Evolutionary conservation across 176 grass and related monocot genomes (phyloP).

Genomic region (Miscanthus lutarioriparius): DNA sequence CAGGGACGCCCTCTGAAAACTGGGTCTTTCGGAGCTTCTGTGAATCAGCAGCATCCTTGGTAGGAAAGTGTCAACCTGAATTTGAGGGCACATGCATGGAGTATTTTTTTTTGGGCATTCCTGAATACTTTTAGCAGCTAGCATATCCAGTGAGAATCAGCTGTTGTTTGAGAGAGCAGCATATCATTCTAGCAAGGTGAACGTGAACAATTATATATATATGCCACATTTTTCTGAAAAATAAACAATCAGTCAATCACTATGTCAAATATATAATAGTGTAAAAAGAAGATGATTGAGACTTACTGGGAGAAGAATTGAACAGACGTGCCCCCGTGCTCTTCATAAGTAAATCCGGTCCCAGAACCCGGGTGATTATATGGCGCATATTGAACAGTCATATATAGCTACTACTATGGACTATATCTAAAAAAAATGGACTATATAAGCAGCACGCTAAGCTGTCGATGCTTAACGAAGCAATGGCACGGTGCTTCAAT

Average conservation of each 20-base stretch:
- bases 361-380: too few relatives aligned
- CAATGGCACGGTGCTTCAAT: too few relatives aligned
- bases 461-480: too few relatives aligned
- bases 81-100: not conserved
- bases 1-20: not conserved
- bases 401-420: too few relatives aligned
- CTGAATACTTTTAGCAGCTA: not conserved
- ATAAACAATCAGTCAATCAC: too few relatives aligned
- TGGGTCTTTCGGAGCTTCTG: not conserved
- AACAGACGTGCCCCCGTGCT: too few relatives aligned
- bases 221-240: too few relatives aligned
- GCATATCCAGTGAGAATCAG: not conserved
- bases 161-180: not conserved
- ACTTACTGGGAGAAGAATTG: not conserved
- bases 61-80: not conserved
- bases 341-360: too few relatives aligned
- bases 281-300: not conserved
- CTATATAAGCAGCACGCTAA: too few relatives aligned
- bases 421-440: too few relatives aligned
- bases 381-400: too few relatives aligned
- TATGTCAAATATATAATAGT: not conserved
- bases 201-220: not conserved
- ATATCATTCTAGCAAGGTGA: not conserved
- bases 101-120: not conserved
- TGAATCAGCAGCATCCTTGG: not conserved